Conservation (phyloP, 768 basidiomycete species). For the Trametes coccinea region DNA sequence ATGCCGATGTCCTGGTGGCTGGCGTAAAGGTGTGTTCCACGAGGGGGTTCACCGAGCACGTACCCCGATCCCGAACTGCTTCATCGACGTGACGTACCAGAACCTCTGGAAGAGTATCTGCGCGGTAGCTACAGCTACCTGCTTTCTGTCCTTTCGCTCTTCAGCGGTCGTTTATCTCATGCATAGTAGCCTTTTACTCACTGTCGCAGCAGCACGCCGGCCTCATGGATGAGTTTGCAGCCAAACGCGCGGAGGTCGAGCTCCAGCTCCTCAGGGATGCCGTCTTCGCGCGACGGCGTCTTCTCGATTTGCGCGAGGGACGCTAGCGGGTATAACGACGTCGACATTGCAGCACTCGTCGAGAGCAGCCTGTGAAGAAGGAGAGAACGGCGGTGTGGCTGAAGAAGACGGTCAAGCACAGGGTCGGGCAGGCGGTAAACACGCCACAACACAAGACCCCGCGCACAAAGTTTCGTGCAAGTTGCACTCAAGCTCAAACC, state of each 20-base stretch:
- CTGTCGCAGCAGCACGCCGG: constrained; percentile 90
- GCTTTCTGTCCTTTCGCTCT: constrained; percentile 61
- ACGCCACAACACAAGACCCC: constrained; percentile 19
- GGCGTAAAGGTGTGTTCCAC: neutral
- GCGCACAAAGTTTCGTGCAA: neutral
- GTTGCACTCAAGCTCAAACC: neutral
- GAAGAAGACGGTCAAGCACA: neutral
- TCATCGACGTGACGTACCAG: constrained; percentile 94
- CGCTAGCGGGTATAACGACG: constrained; percentile 73
- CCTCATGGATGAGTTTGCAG: constrained; percentile 93
- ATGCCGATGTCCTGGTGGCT: constrained; percentile 53
- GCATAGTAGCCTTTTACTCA: constrained; percentile 39
- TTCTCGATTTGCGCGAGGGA: constrained; percentile 74
- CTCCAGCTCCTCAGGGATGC: constrained; percentile 78
- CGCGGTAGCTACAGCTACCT: constrained; percentile 95
- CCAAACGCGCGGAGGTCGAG: constrained; percentile 88
- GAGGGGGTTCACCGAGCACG: constrained; percentile 33
- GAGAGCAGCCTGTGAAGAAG: neutral
- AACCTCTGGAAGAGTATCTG: constrained; percentile 97
- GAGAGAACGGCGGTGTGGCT: neutral
- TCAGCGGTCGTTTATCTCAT: neutral
- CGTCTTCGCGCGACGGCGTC: constrained; percentile 82
- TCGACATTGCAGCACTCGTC: constrained; percentile 21
- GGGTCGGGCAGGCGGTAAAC: constrained; percentile 19
- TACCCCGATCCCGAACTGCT: constrained; percentile 91